Conservation (phyloP, 2,329 filamentous ascomycete genomes). For the Cercospora berteroae region DNA sequence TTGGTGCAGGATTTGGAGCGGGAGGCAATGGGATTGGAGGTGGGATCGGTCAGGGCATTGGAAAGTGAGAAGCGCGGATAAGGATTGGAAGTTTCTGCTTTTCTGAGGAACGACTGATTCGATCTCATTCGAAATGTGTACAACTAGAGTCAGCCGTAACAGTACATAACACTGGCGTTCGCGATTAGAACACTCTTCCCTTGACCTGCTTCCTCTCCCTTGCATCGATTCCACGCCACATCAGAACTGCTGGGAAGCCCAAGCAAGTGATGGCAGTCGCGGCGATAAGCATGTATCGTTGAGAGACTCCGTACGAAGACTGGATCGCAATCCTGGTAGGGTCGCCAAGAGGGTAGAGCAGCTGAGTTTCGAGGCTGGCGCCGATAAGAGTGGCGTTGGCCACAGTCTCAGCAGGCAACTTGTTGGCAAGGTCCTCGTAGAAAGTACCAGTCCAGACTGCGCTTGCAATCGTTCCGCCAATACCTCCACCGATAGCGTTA, state of each 20-base stretch:
- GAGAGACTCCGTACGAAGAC: slow-evolving; percentile 13
- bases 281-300: slow-evolving; percentile 17
- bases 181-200: slow-evolving; percentile 17
- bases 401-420: slow-evolving; percentile 16
- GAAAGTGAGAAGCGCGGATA: not conserved
- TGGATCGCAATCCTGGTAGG: slow-evolving; percentile 17
- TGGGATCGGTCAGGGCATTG: slow-evolving; percentile 6
- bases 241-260: slow-evolving; percentile 17
- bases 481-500: slow-evolving; percentile 47
- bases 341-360: slow-evolving; percentile 14
- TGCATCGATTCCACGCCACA: slow-evolving; percentile 15
- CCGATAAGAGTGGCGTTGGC: slow-evolving; percentile 11
- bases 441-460: slow-evolving; percentile 32
- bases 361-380: slow-evolving; percentile 10
- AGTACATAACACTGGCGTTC: not conserved
- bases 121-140: not conserved
- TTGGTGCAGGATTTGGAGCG: slow-evolving; percentile 1
- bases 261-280: slow-evolving; percentile 17
- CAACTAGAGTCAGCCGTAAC: not conserved
- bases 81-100: not conserved
- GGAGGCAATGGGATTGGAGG: slow-evolving; percentile 5
- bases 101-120: not conserved
- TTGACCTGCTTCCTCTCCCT: slow-evolving; percentile 22
- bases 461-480: slow-evolving; percentile 47
- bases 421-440: slow-evolving; percentile 21